Percentiles rank a stretch among this genome's conserved stretches.
phyloP scores from a whole-genome alignment of 805 yeast genomes.

The Cyberlindnera sargentensis region DNA sequence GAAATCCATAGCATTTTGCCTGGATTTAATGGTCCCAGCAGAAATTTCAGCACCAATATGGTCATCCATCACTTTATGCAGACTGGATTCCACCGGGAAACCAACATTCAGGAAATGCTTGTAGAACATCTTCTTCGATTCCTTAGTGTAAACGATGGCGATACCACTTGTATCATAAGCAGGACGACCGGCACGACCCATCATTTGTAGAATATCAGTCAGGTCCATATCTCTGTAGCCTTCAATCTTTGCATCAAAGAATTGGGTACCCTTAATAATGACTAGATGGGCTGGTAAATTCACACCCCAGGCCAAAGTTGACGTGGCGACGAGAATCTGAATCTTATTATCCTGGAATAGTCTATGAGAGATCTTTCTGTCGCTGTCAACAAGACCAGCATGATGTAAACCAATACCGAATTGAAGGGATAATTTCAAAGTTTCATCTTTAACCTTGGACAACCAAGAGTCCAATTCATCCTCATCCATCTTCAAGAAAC shows the following conservation, averaged over 20 bases:
- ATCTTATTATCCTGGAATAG: slow-evolving; percentile 81
- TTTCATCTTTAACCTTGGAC: slow-evolving; percentile 63
- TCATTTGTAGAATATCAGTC: slow-evolving; percentile 93
- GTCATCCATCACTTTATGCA: slow-evolving; percentile 74
- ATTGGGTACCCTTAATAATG: slow-evolving; percentile 92
- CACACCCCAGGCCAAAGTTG: slow-evolving; percentile 99
- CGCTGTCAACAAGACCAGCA: slow-evolving; percentile 92
- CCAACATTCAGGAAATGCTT: slow-evolving; percentile 85
- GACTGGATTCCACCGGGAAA: slow-evolving; percentile 88
- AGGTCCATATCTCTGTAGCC: slow-evolving; percentile 91
- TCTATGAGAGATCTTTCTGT: slow-evolving; percentile 81
- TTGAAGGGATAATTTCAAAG: slow-evolving; percentile 69
- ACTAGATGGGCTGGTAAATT: slow-evolving; percentile 97
- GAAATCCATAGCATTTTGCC: slow-evolving; percentile 94
- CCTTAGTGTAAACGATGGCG: slow-evolving; percentile 82
- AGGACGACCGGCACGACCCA: slow-evolving; percentile 99
- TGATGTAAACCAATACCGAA: slow-evolving; percentile 92
- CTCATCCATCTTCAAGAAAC: slow-evolving; percentile 53
- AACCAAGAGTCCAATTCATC: slow-evolving; percentile 52
- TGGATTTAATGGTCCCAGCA: slow-evolving; percentile 86
- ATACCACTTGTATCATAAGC: slow-evolving; percentile 90
- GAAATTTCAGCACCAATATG: slow-evolving; percentile 96
- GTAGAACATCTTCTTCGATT: slow-evolving; percentile 78
- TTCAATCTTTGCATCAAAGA: slow-evolving; percentile 89
- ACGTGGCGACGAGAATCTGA: slow-evolving; percentile 87